Percentiles rank a stretch among this genome's conserved stretches.
These are phyloP conservation scores for Plasmodium vivax DNA, from an alignment of 169 alveolate species.

Conservation along the genomic window DNA sequence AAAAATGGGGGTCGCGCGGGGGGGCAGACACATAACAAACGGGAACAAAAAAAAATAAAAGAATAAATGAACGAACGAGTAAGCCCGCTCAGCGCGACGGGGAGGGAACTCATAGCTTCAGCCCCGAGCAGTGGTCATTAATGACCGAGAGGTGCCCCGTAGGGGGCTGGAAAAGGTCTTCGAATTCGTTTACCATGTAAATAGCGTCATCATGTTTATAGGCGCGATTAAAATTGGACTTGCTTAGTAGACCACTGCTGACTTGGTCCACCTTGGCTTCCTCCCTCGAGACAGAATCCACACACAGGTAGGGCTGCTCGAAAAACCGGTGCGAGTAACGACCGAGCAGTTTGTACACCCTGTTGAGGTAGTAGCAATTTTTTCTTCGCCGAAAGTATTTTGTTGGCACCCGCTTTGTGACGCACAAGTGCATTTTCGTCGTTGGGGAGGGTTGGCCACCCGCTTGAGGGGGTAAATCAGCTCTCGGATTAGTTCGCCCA, in stretches of 20 bases:
- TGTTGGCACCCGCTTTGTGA: neutral
- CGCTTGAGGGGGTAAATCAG: neutral
- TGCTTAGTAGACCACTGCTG: neutral
- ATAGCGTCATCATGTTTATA: slow-evolving; percentile 5
- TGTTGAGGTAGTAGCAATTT: slow-evolving; percentile 15
- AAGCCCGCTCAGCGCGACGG: neutral
- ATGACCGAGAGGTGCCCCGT: slow-evolving; percentile 34
- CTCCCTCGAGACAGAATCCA: neutral
- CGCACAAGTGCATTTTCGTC: slow-evolving; percentile 18
- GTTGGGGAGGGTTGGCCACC: neutral
- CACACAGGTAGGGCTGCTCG: slow-evolving; percentile 45
- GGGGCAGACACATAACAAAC: neutral
- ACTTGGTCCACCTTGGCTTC: neutral
- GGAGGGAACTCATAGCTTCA: neutral
- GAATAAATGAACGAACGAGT: neutral
- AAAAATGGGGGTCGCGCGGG: neutral
- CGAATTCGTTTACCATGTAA: slow-evolving; percentile 3
- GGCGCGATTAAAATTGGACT: slow-evolving; percentile 3
- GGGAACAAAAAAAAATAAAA: neutral
- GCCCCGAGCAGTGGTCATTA: slow-evolving; percentile 29
- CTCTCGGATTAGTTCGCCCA: neutral
- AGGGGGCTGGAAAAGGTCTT: slow-evolving; percentile 5
- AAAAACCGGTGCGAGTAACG: slow-evolving; percentile 10
- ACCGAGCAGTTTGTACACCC: slow-evolving; percentile 7
- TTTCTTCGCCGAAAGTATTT: slow-evolving; percentile 53